A percentile compares a stretch with the other conserved stretches of the same genome.
Conservation (phyloP, 83 land plant genomes). For the Thuja plicata region DNA sequence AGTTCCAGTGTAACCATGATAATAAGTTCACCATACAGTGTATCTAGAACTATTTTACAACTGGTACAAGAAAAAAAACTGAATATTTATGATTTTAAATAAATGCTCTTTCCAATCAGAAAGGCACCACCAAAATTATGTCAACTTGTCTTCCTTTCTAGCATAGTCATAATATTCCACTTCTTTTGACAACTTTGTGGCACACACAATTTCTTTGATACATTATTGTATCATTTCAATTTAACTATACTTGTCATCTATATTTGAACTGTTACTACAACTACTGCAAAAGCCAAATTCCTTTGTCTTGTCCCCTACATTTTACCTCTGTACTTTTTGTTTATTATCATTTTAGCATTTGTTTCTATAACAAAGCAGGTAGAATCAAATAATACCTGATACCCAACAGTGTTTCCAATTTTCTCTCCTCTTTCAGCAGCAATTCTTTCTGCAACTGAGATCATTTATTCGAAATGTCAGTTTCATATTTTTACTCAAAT, state of each 20-base stretch:
- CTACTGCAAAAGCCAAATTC: background rate
- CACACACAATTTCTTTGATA: background rate
- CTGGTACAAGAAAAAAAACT: background rate
- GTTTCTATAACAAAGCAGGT: background rate
- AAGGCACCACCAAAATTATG: background rate
- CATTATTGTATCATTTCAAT: background rate
- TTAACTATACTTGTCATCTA: background rate
- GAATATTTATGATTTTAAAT: background rate
- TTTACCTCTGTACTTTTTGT: background rate
- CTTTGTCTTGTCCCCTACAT: background rate
- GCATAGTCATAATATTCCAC: background rate
- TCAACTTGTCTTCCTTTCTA: background rate
- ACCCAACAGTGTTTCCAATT: constrained; percentile 89
- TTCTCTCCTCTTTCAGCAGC: constrained; percentile 89
- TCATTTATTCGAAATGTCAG: background rate
- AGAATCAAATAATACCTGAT: constrained; percentile 66
- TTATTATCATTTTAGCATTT: background rate
- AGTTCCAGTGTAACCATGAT: background rate
- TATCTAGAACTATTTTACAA: background rate
- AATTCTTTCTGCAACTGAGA: constrained; percentile 91
- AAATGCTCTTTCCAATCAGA: background rate
- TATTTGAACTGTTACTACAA: background rate
- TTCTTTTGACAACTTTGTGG: background rate
- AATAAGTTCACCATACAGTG: background rate
- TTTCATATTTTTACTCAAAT: background rate